Evolutionary conservation across 2,329 filamentous ascomycete species (phyloP), one percentile per base, ranked within the genome.

Genomic region (Cylindrodendrum hubeiense): DNA sequence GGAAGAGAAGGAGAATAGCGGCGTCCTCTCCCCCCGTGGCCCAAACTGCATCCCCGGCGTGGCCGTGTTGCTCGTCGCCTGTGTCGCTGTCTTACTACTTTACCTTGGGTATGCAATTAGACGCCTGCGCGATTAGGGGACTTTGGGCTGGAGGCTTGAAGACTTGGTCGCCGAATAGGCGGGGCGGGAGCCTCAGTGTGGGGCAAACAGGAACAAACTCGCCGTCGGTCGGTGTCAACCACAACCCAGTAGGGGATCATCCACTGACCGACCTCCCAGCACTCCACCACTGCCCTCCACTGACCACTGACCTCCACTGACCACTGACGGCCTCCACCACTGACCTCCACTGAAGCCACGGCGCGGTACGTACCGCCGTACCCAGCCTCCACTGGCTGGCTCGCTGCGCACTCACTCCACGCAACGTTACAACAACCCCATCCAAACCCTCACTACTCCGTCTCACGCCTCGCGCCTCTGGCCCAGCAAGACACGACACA

Each of bases 401-500:
- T 63, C 60, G 50, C 44, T 54, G 52, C n/a, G n/a, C n/a, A 19
- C 59, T n/a, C 15, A 12, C 61, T 51, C 61, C 50, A 64, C 61
- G 61, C 61, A 64, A 64, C 61, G 61, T 64, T 64, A 64, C 61
- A 64, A 55, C 55, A 64, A 63, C 61, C 54, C 60, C 60, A 55
- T 62, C 51, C 39, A 50, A 43, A 28, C 17, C 60, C 46, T 64
- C 55, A 60, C 28, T 34, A 44, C 34, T 50, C 47, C 47, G 54
- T 57, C 61, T 59, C 55, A 60, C 55, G 21, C 54, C 39, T 37
- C 19, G 50, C 50, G 34, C 33, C 34, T 19, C 17, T 39, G 21
- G 33, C 17, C 50, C 33, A 53, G 24, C 37, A 44, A 28, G 15
- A 22, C 43, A 28, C 12, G 28, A n/a, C 47, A 50, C 24, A 50